Percentiles rank a stretch among this genome's conserved stretches.
Conservation (phyloP, 345 rosid species). For the Sonneratia caseolaris region DNA sequence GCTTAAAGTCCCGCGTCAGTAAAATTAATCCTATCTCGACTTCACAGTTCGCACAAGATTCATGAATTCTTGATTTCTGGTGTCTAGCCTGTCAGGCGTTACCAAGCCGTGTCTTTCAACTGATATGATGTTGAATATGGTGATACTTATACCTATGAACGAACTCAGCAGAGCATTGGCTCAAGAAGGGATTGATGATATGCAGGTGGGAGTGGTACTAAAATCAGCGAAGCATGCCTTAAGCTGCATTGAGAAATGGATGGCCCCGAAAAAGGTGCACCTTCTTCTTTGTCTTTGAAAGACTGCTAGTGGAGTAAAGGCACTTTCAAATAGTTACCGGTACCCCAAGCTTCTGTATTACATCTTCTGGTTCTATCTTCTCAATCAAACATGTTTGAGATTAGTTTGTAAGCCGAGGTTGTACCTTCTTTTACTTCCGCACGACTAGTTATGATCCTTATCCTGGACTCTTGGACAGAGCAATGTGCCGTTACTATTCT, state of each 20-base stretch:
- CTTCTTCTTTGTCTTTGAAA: neutral
- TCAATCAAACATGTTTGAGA: neutral
- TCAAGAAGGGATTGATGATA: neutral
- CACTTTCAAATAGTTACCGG: neutral
- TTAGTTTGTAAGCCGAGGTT: neutral
- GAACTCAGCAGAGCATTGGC: too few species aligned
- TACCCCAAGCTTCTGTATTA: neutral
- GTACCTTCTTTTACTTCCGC: neutral
- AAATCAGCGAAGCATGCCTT: slow-evolving; percentile 47
- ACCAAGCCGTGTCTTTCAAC: too few species aligned
- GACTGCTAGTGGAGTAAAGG: neutral
- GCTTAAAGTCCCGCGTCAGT: too few species aligned
- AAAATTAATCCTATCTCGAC: too few species aligned
- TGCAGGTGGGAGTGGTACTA: slow-evolving; percentile 46
- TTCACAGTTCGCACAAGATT: too few species aligned
- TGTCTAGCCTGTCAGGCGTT: too few species aligned
- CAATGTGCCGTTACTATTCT: slow-evolving; percentile 41
- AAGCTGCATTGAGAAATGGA: slow-evolving; percentile 59
- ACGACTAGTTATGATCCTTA: neutral
- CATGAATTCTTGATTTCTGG: too few species aligned
- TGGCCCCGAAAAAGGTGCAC: slow-evolving; percentile 55
- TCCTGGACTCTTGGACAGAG: slow-evolving; percentile 23
- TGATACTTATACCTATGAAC: too few species aligned
- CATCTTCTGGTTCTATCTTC: neutral
- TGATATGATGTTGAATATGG: too few species aligned